phyloP scores from a whole-genome alignment of 441 rosid genomes.

The Jatropha podagrica region DNA sequence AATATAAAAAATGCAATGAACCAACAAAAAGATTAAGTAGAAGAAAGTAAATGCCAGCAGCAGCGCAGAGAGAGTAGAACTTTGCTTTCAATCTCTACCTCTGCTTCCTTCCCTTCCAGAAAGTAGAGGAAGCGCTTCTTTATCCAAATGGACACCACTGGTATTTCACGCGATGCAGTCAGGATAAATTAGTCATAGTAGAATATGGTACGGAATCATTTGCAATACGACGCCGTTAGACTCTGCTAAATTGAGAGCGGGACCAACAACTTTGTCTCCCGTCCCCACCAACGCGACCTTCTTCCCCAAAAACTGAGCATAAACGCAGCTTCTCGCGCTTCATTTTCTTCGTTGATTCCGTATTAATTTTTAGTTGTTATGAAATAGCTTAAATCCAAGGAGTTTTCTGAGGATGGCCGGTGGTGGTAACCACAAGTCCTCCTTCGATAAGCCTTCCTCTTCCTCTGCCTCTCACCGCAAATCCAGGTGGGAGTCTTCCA shows the following conservation, averaged over 20 bases:
- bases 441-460: conserved; percentile 32
- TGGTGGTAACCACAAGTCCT: conserved; percentile 45
- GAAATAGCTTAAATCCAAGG: not conserved
- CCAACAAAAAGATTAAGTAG: no score
- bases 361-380: no score
- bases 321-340: no score
- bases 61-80: no score
- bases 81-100: no score
- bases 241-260: not conserved
- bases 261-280: not conserved
- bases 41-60: no score
- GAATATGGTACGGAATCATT: no score
- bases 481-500: conserved; percentile 50
- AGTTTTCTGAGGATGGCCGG: conserved; percentile 49
- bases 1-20: no score
- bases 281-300: no score
- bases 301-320: not conserved
- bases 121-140: not conserved
- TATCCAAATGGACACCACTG: conserved; percentile 14
- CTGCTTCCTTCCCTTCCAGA: not conserved
- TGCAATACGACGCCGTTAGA: not conserved
- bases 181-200: not conserved
- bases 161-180: not conserved
- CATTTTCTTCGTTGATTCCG: no score
- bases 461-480: conserved; percentile 46